These are phyloP conservation scores for Suillus spraguei DNA, from an alignment of 768 basidiomycete genomes.

Conservation along the genomic window DNA sequence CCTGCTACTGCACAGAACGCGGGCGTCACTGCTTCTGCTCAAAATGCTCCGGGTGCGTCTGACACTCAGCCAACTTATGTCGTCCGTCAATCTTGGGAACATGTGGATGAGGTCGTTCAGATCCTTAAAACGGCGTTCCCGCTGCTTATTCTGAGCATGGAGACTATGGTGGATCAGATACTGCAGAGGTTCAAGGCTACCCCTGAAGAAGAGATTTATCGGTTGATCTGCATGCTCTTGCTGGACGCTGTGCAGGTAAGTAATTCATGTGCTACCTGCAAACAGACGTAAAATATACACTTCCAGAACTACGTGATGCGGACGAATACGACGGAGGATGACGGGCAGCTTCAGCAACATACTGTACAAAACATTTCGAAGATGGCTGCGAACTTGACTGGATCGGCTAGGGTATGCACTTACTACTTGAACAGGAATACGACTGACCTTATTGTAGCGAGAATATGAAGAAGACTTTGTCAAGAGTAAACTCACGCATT, in stretches of 20 bases:
- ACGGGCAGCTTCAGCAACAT: conserved; percentile 57
- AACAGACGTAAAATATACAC: not conserved
- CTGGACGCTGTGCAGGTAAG: conserved; percentile 84
- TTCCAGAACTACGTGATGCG: conserved; percentile 67
- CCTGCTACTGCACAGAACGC: conserved; percentile 23
- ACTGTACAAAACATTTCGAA: conserved; percentile 60
- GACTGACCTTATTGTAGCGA: conserved; percentile 47
- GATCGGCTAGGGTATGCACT: conserved; percentile 55
- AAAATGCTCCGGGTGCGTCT: conserved; percentile 20
- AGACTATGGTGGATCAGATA: conserved; percentile 97
- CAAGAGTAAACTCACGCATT: conserved; percentile 71
- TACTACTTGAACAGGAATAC: not conserved
- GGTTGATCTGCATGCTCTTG: conserved; percentile 84
- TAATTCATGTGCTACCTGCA: conserved; percentile 1
- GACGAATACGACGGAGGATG: conserved; percentile 68
- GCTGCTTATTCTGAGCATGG: conserved; percentile 90
- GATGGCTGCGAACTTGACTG: conserved; percentile 61
- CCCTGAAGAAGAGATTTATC: conserved; percentile 92
- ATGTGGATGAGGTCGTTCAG: conserved; percentile 91
- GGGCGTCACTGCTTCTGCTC: conserved; percentile 12
- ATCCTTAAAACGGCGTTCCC: conserved; percentile 96
- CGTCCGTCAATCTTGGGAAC: conserved; percentile 79
- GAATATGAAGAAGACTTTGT: conserved; percentile 94
- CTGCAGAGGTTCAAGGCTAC: conserved; percentile 84
- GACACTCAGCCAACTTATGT: conserved; percentile 31